Base-by-base conservation (phyloP, 2,329 filamentous ascomycete genomes). In the Pleurostoma richardsiae region DNA sequence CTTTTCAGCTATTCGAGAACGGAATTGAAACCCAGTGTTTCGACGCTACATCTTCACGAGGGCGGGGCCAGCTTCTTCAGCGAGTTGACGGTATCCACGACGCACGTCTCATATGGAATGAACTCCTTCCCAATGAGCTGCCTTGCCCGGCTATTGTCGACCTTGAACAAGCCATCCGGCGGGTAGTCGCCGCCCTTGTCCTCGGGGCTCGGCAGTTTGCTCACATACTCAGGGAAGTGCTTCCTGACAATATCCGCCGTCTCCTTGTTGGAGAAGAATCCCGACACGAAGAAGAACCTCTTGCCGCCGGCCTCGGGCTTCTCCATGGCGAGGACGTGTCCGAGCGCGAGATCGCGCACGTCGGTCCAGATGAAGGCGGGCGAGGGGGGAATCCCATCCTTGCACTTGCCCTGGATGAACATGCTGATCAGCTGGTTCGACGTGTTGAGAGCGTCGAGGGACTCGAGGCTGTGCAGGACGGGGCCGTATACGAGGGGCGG, bases 401-500 rank as follows among this genome's bases (percentile, higher is more conserved):
- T 82, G 60, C 70, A 76, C 49, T 79, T 76, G 1, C 86, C 86
- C 5, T 72, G 75, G n/a, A 85, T 73, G 44, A 87, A 66, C 50
- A 84, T 74, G 6, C 79, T 70, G 45, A 89, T 75, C 26, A 83
- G 77, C 54, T 82, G 75, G 61, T 90, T 90, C 10, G 84, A 88
- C 1, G 85, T 87, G 67, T 90, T 91, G 51, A 90, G 69, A 2
- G 68, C 69, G n/a, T 80, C 76, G 1, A 87, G 70, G 27, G 70
- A 75, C 50, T 82, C 76, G 3, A 90, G 71, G 53, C 82, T 81
- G 54, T 85, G 76, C 43, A 82, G 76, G 6, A 85, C 65, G 0
- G 84, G 83, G 0, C 84, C 83, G 39, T 85, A 76, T 0, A 83
- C 80, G 46, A 80, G 70, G 0, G 83, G 82, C 44, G 79, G 78